Conservation (phyloP, 176 grass and related monocot genomes). For the Themeda triandra region DNA sequence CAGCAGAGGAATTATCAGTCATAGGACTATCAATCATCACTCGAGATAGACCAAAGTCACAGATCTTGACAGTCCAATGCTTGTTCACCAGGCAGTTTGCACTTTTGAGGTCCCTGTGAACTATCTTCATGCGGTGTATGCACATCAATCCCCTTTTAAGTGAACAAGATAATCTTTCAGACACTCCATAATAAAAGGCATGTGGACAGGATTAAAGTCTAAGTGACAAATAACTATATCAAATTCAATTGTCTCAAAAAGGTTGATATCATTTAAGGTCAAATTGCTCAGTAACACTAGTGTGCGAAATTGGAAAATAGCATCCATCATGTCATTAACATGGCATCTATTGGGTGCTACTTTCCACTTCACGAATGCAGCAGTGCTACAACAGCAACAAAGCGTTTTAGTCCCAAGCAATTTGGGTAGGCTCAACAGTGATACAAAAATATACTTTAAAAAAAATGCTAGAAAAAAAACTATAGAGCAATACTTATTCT, state of each 20-base stretch:
- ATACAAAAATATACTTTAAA: background rate
- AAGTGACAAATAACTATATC: slow-evolving; percentile 3
- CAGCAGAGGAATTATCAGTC: slow-evolving; percentile 89
- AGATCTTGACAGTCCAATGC: slow-evolving; percentile 96
- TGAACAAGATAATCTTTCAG: slow-evolving; percentile 33
- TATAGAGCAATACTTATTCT: background rate
- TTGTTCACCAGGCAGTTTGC: slow-evolving; percentile 99
- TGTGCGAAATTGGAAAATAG: background rate
- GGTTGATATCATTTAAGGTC: slow-evolving; percentile 1
- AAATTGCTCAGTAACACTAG: slow-evolving; percentile 2
- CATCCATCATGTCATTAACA: background rate
- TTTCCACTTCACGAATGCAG: background rate
- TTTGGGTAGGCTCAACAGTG: background rate
- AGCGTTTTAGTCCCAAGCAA: background rate
- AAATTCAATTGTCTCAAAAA: background rate
- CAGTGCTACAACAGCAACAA: background rate
- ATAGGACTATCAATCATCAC: slow-evolving; percentile 65
- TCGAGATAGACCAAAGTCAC: slow-evolving; percentile 95
- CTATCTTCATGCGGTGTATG: slow-evolving; percentile 97
- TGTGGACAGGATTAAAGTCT: background rate
- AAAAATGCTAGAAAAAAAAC: slow-evolving; percentile 13
- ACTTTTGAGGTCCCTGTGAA: slow-evolving; percentile 98
- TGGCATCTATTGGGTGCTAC: background rate
- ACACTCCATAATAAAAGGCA: slow-evolving; percentile 20
- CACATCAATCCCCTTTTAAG: slow-evolving; percentile 86